Evolutionary conservation across 306 rosid species (phyloP).

Genomic region (Prosopis cineraria): DNA sequence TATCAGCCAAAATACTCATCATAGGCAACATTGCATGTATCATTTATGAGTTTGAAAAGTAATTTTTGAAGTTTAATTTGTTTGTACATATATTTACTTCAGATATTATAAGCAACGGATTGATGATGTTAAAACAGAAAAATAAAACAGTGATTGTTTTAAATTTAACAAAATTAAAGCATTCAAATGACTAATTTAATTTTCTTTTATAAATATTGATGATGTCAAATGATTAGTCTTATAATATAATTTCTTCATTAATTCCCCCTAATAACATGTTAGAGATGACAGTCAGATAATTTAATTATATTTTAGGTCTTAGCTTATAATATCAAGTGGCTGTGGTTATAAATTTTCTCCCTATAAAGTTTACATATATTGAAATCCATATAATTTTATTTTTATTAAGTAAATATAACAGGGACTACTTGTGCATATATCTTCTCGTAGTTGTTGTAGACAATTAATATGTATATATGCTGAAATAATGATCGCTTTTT

Average conservation of each 20-base stretch:
- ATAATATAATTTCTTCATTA: neutral
- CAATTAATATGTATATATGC: slow-evolving; percentile 3
- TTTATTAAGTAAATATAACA: neutral
- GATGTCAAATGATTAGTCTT: neutral
- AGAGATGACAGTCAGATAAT: slow-evolving; percentile 5
- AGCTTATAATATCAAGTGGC: slow-evolving; percentile 8
- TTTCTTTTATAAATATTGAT: neutral
- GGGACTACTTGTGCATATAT: neutral
- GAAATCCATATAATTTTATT: neutral
- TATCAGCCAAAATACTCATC: too few species aligned
- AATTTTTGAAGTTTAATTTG: neutral
- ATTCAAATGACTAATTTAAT: too few species aligned
- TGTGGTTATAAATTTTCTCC: neutral
- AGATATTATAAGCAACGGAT: neutral
- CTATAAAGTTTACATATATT: neutral
- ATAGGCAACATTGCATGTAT: neutral
- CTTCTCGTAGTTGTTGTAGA: neutral
- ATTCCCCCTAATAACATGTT: neutral
- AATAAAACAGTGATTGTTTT: neutral
- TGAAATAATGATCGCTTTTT: neutral
- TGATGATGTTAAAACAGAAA: neutral
- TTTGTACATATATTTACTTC: neutral
- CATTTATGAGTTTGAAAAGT: neutral
- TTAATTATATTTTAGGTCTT: neutral
- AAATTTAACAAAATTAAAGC: too few species aligned